Evolutionary conservation across 768 basidiomycete genomes (phyloP).

Genomic region (Leucocoprinus leucothites): DNA sequence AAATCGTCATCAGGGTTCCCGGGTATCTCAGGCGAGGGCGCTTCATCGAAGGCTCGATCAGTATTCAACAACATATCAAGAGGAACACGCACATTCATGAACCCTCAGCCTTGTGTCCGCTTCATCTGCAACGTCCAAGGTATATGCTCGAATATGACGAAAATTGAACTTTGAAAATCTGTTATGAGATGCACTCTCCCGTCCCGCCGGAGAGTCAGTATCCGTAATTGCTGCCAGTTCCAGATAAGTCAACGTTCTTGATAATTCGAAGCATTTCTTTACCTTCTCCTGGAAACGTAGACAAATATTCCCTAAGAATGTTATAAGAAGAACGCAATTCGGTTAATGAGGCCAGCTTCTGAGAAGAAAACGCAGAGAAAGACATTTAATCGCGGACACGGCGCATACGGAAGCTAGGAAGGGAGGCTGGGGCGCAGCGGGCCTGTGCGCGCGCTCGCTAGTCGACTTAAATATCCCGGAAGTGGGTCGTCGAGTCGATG

Average conservation of each 20-base stretch:
- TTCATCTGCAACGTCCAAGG: conserved; percentile 5
- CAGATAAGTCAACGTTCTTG: background rate
- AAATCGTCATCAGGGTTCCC: background rate
- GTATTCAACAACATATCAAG: no score
- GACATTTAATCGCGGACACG: background rate
- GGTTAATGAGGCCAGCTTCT: conserved; percentile 1
- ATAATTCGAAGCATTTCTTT: no score
- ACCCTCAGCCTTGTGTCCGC: background rate
- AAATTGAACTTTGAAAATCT: background rate
- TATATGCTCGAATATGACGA: conserved; percentile 3
- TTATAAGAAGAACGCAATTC: conserved; percentile 2
- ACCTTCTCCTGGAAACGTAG: conserved; percentile 8
- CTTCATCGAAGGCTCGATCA: no score
- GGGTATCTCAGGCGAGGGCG: no score
- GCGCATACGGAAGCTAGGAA: background rate
- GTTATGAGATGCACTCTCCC: background rate
- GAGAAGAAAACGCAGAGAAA: background rate
- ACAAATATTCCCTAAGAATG: conserved; percentile 6
- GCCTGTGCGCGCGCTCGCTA: no score
- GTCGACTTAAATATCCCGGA: background rate
- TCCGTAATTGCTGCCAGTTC: no score
- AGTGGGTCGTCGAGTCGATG: no score
- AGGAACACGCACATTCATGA: background rate
- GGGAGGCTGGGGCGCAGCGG: background rate
- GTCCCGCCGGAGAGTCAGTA: no score